These are phyloP conservation scores for Eremothecium cymbalariae DNA, from an alignment of 1,139 yeast species.

Conservation along the genomic window DNA sequence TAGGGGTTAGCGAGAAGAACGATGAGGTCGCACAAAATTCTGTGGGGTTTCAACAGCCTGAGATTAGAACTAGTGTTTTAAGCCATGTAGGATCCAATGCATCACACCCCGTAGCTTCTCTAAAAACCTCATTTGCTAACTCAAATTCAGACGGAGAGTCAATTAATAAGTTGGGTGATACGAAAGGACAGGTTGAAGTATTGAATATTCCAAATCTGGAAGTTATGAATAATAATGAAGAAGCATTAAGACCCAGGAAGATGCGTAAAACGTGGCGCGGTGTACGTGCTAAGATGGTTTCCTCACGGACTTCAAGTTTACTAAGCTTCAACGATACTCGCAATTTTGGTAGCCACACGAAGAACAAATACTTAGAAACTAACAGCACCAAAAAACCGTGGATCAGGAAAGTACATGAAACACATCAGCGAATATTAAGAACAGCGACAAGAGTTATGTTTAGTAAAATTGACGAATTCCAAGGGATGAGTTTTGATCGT, in stretches of 20 bases:
- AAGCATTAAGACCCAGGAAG: not conserved
- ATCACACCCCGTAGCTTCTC: too few relatives aligned
- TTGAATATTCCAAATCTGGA: not conserved
- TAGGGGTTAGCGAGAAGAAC: too few relatives aligned
- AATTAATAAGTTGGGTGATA: constrained; percentile 1
- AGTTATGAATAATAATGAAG: not conserved
- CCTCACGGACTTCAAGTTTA: constrained; percentile 3
- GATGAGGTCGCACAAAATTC: too few relatives aligned
- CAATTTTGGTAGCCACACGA: not conserved
- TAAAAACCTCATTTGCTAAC: not conserved
- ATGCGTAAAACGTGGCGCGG: constrained; percentile 4
- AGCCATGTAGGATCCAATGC: too few relatives aligned
- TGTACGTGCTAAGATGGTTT: constrained; percentile 2
- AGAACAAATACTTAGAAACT: not conserved
- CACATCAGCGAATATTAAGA: constrained; percentile 3
- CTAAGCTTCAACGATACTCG: constrained; percentile 1
- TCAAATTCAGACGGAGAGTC: not conserved
- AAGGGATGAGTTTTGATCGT: constrained; percentile 4
- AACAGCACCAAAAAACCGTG: not conserved
- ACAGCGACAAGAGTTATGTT: constrained; percentile 3
- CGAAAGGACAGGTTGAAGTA: not conserved
- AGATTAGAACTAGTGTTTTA: too few relatives aligned
- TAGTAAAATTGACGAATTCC: constrained; percentile 3
- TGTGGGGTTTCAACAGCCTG: too few relatives aligned
- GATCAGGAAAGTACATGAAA: constrained; percentile 4